Base-by-base conservation (phyloP, 2,329 filamentous ascomycete species). In the Cytospora mali region DNA sequence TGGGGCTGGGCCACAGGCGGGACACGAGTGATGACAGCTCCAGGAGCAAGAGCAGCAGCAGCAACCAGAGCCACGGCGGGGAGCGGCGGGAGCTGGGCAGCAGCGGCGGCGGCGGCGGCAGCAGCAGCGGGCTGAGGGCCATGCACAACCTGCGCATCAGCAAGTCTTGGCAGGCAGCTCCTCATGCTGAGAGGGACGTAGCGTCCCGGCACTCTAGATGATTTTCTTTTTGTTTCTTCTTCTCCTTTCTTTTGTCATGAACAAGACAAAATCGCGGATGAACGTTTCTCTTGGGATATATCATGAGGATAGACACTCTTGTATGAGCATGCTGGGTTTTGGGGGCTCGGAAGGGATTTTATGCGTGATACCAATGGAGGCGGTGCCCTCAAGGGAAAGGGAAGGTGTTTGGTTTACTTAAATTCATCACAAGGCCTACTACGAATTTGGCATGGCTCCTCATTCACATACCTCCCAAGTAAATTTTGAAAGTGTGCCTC, bases 111-210 rank as follows among this genome's bases (percentile, higher is more conserved):
- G 53, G 48, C 53, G 59, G 13, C 57, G 60, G 60, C 54, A 56
- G 18, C 25, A 31, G 21, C 23, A 58, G 60, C 25, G 54, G 60
- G 29, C 16, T 60, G 10, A 54, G 49, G 18, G 59, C 50, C 0
- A 58, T 62, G 16, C 60, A 62, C 33, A 62, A 51, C 21, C 53
- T 62, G 11, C 46, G 55, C 31, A 58, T 62, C 25, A 52, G 51
- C 10, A 51, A 16, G 31, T 49, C 60, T 3, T 60, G 50, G 50
- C 51, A 49, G 28, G 21, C 39, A 14, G 21, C 33, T n/a, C 28
- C 31, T 21, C 27, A 13, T 1, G 23, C 35, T 6, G 21, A 4
- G 4, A 21, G 23, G 33, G 9, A 11, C 14, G 13, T 49, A 14
- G 42, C 35, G 23, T 6, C 5, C 6, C n/a, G 21, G 42, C 28